Percentiles rank a stretch among this genome's conserved stretches.
Conservation (phyloP, 139 green algal species). For the Tetradesmus obliquus region DNA sequence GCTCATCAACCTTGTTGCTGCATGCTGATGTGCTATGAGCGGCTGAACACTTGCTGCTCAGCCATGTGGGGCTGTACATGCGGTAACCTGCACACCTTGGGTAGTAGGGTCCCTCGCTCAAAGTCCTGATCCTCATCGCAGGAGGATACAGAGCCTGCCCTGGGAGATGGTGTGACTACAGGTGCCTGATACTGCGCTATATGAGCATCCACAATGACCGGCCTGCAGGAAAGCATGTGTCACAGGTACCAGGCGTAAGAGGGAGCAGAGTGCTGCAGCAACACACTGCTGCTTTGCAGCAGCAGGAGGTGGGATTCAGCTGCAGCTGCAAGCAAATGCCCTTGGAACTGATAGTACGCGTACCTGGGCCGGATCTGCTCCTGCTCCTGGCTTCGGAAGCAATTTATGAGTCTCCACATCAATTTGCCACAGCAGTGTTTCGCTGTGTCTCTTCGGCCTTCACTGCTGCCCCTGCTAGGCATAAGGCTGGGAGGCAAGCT, state of each 20-base stretch:
- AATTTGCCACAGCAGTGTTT: conserved; percentile 22
- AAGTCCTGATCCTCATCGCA: conserved; percentile 41
- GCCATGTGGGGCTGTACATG: background rate
- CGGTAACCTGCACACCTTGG: conserved; percentile 10
- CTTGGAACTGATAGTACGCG: background rate
- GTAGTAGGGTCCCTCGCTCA: conserved; percentile 39
- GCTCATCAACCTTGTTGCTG: background rate
- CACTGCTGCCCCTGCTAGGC: background rate
- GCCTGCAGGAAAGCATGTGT: background rate
- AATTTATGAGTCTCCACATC: conserved; percentile 48
- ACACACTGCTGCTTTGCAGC: background rate
- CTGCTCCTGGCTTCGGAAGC: conserved; percentile 22
- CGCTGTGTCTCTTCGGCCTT: background rate
- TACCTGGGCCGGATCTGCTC: conserved; percentile 25
- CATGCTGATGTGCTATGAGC: background rate
- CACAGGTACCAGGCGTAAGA: background rate
- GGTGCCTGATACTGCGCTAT: conserved; percentile 43
- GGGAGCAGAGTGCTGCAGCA: background rate
- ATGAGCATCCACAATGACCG: conserved; percentile 14
- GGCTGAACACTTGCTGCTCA: background rate
- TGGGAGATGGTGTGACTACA: conserved; percentile 22
- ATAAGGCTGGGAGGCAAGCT: background rate
- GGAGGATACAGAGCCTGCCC: conserved; percentile 38
- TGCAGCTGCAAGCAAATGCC: background rate
- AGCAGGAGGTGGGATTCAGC: background rate